A percentile compares a stretch with the other conserved stretches of the same genome.
Conservation (phyloP, 1,284 basidiomycete species). For the Ceratobasidium sp. region DNA sequence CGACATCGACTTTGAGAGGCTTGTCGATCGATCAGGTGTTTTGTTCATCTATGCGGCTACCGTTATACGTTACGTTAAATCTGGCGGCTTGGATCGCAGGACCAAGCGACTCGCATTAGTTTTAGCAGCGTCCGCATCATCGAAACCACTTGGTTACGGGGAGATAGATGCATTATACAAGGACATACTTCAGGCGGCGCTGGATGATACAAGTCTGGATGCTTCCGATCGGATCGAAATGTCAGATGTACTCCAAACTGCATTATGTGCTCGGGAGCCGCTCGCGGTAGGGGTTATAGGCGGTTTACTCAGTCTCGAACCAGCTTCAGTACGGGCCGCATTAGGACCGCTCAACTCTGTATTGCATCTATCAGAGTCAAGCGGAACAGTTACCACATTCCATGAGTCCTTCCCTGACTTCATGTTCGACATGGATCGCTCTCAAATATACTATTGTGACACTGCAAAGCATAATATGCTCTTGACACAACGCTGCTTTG, state of each 20-base stretch:
- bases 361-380: neutral
- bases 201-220: neutral
- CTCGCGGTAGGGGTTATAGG: conserved; percentile 6
- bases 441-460: neutral
- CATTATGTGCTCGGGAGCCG: conserved; percentile 29
- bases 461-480: neutral
- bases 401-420: conserved; percentile 20
- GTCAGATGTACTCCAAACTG: neutral
- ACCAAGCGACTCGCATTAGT: too few relatives aligned
- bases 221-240: neutral
- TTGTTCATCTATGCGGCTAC: conserved; percentile 24
- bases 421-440: conserved; percentile 6
- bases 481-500: neutral
- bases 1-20: neutral
- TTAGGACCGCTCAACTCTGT: conserved; percentile 7
- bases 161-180: conserved; percentile 10
- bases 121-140: too few relatives aligned
- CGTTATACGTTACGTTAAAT: conserved; percentile 1
- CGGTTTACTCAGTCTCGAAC: neutral
- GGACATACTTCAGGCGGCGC: neutral
- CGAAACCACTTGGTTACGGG: too few relatives aligned
- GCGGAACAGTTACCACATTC: neutral
- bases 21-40: neutral
- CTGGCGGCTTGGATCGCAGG: neutral
- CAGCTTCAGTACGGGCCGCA: neutral